Evolutionary conservation across 768 basidiomycete genomes (phyloP), one percentile per base, ranked within the genome.

Genomic region (Psilocybe sp.): DNA sequence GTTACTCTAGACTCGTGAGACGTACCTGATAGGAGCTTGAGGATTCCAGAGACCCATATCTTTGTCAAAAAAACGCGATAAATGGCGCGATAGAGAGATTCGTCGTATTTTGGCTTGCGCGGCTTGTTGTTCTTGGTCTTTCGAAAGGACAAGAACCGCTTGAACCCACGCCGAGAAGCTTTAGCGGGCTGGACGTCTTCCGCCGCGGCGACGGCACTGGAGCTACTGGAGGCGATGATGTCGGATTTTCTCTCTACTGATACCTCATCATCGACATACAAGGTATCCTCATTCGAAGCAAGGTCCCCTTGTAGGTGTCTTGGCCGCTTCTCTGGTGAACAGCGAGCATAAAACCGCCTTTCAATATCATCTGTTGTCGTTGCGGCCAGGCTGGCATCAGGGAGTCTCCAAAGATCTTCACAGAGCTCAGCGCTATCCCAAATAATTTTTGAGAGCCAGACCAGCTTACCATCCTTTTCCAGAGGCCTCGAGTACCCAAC

Each of bases 401-500:
- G 78, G 13, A 84, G 72, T 41, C 72, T 60, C 79, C 80, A 83
- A 38, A 84, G 63, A 60, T 84, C 82, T 40, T 84, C 81, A n/a
- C n/a, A n/a, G n/a, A n/a, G n/a, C n/a, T n/a, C n/a, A n/a, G n/a
- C n/a, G n/a, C n/a, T n/a, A n/a, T n/a, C n/a, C n/a, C n/a, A n/a
- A n/a, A n/a, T n/a, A n/a, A n/a, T n/a, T n/a, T n/a, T n/a, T n/a
- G n/a, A n/a, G n/a, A n/a, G n/a, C n/a, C n/a, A n/a, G n/a, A n/a
- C n/a, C n/a, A n/a, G n/a, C n/a, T n/a, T n/a, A n/a, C n/a, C n/a
- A n/a, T n/a, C n/a, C 56, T 74, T 70, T 63, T 81, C 68, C 7
- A 83, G 57, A 1, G 82, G 82, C 37, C 82, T 69, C 7, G 80
- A 77, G 60, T 76, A 84, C 10, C 82, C 82, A n/a, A 84, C 81